Base-by-base conservation (phyloP, 768 basidiomycete genomes). In the Russula griseocarnosa region DNA sequence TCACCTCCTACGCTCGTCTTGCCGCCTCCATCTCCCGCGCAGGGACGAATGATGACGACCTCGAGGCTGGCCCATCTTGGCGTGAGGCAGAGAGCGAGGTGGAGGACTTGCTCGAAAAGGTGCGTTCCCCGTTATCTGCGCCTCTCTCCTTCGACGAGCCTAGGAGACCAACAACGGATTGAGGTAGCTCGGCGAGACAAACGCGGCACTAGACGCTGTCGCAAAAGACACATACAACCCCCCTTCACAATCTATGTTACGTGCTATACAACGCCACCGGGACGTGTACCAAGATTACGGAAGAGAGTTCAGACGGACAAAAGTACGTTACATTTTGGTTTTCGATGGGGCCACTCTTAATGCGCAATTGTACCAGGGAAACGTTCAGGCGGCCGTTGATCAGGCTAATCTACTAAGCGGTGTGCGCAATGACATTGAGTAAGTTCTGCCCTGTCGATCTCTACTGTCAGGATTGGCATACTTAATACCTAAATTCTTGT, bases 401-500 rank as follows among this genome's bases (percentile, higher is more conserved):
- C 86, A 93, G 71, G 90, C 87, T 1, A 96, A 92, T 72, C 77
- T 99, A 18, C 81, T 99, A 24, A 86, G 83, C 51, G 93, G 92
- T 9, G 95, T 98, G 4, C 83, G 95, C 67, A 94, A 95, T 69
- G 97, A 99, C 70, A 98, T 98, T 68, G 93, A 94, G 95, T 96
- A 69, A 51, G 87, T 75, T 34, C 13, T 28, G 40, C 40, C 46
- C 38, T 28, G 14, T 32, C 42, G 2, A 3, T n/a, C 5, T 20
- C 57, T 16, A 32, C 34, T 7, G 26, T 9, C 34, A 18, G 46
- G 6, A 16, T 36, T 26, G 44, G 24, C 3, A 13, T 59, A 54
- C 57, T 54, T 18, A 61, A 28, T 20, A 50, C 11, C 13, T 49
- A 36, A 53, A 26, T 44, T 47, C 26, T 53, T 55, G 30, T 36